A percentile compares a stretch with the other conserved stretches of the same genome.
These are phyloP conservation scores for Candida frijolesensis DNA, from an alignment of 1,139 yeast species.

Conservation along the genomic window DNA sequence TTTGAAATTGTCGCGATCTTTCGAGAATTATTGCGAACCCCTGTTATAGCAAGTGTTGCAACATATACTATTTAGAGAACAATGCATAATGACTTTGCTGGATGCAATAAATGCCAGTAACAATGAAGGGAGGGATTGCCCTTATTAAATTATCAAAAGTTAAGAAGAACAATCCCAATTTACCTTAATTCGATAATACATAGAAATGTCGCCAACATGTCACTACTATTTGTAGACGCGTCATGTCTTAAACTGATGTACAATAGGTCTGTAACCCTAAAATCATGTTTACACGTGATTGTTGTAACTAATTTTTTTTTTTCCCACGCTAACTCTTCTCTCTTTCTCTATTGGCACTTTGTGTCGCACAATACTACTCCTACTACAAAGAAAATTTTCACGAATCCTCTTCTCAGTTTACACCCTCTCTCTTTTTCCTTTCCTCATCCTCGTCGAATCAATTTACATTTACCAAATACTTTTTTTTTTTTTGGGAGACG, in stretches of 20 bases:
- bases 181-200: too few species aligned
- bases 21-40: too few species aligned
- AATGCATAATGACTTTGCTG: too few species aligned
- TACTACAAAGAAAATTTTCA: conserved; percentile 7
- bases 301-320: background rate
- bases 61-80: too few species aligned
- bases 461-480: conserved; percentile 40
- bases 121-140: too few species aligned
- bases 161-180: too few species aligned
- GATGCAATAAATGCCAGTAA: too few species aligned
- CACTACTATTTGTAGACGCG: background rate
- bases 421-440: conserved; percentile 7
- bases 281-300: conserved; percentile 4
- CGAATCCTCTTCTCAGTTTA: conserved; percentile 4
- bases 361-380: background rate
- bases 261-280: conserved; percentile 8
- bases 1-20: too few species aligned
- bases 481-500: conserved; percentile 68
- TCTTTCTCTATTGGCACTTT: background rate
- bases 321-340: background rate
- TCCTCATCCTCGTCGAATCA: conserved; percentile 56
- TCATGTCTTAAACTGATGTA: background rate
- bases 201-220: too few species aligned
- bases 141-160: too few species aligned
- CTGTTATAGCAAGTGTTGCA: too few species aligned